Evolutionary conservation across 2,329 filamentous ascomycete genomes (phyloP).

Genomic region (Aureobasidium sp.): DNA sequence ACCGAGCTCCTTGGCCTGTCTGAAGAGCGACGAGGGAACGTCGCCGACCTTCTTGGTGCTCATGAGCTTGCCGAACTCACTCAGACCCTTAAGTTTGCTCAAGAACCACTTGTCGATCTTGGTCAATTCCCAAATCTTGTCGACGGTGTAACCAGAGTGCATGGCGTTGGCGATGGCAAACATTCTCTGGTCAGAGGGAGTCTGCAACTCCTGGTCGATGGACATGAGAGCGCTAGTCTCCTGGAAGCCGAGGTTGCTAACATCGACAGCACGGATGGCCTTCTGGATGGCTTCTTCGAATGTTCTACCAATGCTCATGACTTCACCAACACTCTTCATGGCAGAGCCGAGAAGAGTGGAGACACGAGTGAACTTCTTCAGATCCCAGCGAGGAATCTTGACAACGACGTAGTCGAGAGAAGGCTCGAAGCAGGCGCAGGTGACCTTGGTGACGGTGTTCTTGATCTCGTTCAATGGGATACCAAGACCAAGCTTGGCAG

Average conservation of each 20-base stretch:
- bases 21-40: conserved; percentile 58
- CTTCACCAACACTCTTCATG: conserved; percentile 99
- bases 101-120: conserved; percentile 99
- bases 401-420: conserved; percentile 97
- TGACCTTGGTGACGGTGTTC: conserved; percentile 92
- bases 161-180: conserved; percentile 98
- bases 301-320: conserved; percentile 94
- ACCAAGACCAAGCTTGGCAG: conserved; percentile 88
- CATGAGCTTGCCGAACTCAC: conserved; percentile 80
- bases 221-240: conserved; percentile 87
- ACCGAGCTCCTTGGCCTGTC: conserved; percentile 84
- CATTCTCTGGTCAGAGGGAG: conserved; percentile 91
- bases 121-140: conserved; percentile 97
- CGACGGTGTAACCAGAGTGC: conserved; percentile 85
- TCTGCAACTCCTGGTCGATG: conserved; percentile 92
- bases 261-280: conserved; percentile 91
- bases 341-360: conserved; percentile 93
- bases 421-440: conserved; percentile 96
- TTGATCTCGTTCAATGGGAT: conserved; percentile 95
- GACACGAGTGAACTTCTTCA: conserved; percentile 97
- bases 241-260: conserved; percentile 90
- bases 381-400: conserved; percentile 97
- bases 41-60: conserved; percentile 60
- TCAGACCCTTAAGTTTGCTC: conserved; percentile 81
- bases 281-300: conserved; percentile 99